A percentile compares a stretch with the other conserved stretches of the same genome.
phyloP scores from a whole-genome alignment of 257 asterid species.

The Cruciata laevipes region DNA sequence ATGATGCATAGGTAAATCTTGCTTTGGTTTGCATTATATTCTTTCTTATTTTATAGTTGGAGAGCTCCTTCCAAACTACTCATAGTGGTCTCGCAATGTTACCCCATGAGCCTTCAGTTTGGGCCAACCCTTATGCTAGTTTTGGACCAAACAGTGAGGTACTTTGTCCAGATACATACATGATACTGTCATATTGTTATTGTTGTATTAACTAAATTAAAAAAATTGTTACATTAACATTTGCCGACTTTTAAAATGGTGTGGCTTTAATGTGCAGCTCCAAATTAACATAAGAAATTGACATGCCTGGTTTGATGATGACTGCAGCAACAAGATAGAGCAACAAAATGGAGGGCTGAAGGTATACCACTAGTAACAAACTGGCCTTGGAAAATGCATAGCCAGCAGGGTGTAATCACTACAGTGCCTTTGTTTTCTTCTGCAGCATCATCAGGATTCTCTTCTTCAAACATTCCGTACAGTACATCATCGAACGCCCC shows the following conservation, averaged over 20 bases:
- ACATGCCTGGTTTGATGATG: conserved; percentile 1
- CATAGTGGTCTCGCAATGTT: conserved; percentile 39
- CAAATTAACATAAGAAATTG: not conserved
- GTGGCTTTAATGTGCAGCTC: conserved; percentile 2
- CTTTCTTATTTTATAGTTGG: conserved; percentile 29
- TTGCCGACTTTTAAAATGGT: not conserved
- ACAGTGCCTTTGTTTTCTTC: conserved; percentile 24
- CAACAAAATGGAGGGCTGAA: conserved; percentile 38
- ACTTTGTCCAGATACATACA: not conserved
- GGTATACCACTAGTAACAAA: conserved; percentile 39
- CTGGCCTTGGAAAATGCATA: conserved; percentile 56
- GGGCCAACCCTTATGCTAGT: conserved; percentile 41
- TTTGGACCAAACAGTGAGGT: conserved; percentile 53
- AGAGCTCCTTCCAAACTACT: conserved; percentile 28
- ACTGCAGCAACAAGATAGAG: conserved; percentile 39
- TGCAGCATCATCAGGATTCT: conserved; percentile 24
- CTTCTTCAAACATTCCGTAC: conserved; percentile 30
- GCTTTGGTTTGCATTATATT: not conserved
- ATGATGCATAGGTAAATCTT: not conserved
- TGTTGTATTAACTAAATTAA: too few relatives aligned
- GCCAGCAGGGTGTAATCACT: conserved; percentile 34
- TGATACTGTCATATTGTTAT: too few relatives aligned
- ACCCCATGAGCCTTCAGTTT: conserved; percentile 40
- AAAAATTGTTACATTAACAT: not conserved
- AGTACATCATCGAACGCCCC: conserved; percentile 17